These are phyloP conservation scores for Caloboletus inedulis DNA, from an alignment of 1,284 basidiomycete genomes.

Conservation along the genomic window DNA sequence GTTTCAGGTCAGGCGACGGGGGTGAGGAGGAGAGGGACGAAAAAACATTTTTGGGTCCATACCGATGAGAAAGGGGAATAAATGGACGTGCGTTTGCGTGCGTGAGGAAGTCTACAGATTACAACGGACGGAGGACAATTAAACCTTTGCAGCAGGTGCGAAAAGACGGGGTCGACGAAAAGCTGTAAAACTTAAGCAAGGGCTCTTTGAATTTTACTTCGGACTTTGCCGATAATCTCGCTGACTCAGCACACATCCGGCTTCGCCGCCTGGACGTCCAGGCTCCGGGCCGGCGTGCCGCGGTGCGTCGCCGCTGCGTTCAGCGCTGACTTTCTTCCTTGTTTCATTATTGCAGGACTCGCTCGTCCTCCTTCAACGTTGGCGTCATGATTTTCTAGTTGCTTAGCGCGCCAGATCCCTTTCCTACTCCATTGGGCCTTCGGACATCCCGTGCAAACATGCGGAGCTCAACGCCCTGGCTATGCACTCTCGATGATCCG, in stretches of 20 bases:
- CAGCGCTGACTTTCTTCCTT: background rate
- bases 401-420: no score
- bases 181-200: conserved; percentile 17
- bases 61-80: conserved; percentile 34
- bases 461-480: background rate
- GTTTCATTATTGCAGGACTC: background rate
- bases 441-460: background rate
- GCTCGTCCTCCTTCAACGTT: background rate
- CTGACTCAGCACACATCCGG: conserved; percentile 30
- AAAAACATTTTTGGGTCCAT: background rate
- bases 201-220: conserved; percentile 28
- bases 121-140: conserved; percentile 32
- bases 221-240: conserved; percentile 27
- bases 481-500: background rate
- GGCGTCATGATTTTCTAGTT: background rate
- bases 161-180: conserved; percentile 23
- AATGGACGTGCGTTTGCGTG: conserved; percentile 33
- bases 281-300: no score
- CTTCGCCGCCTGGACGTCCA: no score
- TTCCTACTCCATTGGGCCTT: background rate
- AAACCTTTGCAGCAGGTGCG: conserved; percentile 29
- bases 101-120: conserved; percentile 39
- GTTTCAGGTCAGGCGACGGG: background rate
- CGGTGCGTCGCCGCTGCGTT: no score
- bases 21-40: conserved; percentile 4